phyloP scores from a whole-genome alignment of 345 rosid species.

The Euclidium syriacum region DNA sequence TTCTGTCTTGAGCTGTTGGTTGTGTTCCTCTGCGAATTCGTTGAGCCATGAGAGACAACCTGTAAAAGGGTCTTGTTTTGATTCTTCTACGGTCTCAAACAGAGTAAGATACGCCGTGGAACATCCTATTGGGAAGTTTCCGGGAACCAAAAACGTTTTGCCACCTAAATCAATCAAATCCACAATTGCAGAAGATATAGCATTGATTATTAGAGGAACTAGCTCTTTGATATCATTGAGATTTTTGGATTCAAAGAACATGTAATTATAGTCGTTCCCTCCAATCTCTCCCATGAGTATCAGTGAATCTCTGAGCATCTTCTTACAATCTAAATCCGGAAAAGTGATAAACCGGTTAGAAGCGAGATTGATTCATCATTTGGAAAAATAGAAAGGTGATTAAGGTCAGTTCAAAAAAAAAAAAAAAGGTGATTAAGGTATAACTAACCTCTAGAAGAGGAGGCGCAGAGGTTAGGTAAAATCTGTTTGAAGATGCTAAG shows the following conservation, averaged over 20 bases:
- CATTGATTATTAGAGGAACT: constrained; percentile 26
- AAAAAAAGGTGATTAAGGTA: too few species aligned
- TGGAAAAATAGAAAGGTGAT: too few species aligned
- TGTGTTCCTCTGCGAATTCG: constrained; percentile 31
- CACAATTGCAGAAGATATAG: constrained; percentile 21
- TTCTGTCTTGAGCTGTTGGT: constrained; percentile 21
- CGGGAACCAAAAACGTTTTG: constrained; percentile 33
- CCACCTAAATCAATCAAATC: constrained; percentile 37
- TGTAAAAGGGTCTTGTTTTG: constrained; percentile 22
- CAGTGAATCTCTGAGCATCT: constrained; percentile 22
- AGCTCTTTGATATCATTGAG: constrained; percentile 1
- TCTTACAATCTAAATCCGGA: constrained; percentile 16
- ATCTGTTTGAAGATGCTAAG: constrained; percentile 28
- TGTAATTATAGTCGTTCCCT: constrained; percentile 35
- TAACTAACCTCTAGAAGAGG: constrained; percentile 21
- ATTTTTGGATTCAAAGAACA: not conserved
- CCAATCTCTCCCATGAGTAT: constrained; percentile 44
- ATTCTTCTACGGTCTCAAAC: not conserved
- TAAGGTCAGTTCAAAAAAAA: too few species aligned
- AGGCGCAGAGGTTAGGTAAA: constrained; percentile 24
- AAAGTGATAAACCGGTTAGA: not conserved
- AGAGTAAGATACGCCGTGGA: constrained; percentile 7
- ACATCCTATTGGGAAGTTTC: constrained; percentile 37
- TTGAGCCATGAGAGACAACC: constrained; percentile 36
- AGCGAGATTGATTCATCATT: not conserved